Conservation (phyloP, 106 monocot species). For the Acorus calamus region DNA sequence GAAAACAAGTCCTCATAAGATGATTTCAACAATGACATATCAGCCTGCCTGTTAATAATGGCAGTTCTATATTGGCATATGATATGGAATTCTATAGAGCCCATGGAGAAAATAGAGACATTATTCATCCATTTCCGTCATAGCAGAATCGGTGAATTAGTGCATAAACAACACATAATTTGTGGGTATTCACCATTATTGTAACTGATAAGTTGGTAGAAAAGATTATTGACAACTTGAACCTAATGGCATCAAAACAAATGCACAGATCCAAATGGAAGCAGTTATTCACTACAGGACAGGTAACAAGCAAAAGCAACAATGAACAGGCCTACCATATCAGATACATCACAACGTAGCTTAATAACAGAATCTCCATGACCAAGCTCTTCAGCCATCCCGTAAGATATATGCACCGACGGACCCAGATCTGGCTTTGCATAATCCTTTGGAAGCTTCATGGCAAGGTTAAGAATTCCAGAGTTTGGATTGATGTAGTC, state of each 20-base stretch:
- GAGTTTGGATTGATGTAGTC: slow-evolving; percentile 46
- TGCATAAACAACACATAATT: no score
- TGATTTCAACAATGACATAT: no score
- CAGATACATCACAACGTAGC: slow-evolving; percentile 72
- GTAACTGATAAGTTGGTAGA: no score
- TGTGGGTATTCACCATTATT: no score
- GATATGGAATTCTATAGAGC: no score
- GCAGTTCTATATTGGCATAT: no score
- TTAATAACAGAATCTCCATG: slow-evolving; percentile 80
- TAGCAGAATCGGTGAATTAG: no score
- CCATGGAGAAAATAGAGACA: no score
- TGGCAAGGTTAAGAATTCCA: slow-evolving; percentile 52
- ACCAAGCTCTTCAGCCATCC: slow-evolving; percentile 58
- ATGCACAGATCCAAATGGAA: background rate
- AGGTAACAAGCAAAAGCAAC: background rate
- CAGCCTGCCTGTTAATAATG: no score
- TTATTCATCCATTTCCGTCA: no score
- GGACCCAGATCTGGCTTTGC: slow-evolving; percentile 65
- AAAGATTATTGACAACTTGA: no score
- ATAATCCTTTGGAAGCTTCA: slow-evolving; percentile 27
- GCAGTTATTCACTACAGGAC: background rate
- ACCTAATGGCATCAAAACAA: background rate
- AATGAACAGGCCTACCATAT: slow-evolving; percentile 41
- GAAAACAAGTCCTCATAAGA: no score
- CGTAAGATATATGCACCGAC: slow-evolving; percentile 75